Percentiles rank a stretch among this genome's conserved stretches.
Evolutionary conservation across 2,329 filamentous ascomycete genomes (phyloP).

Genomic region (Calonectria hongkongensis): DNA sequence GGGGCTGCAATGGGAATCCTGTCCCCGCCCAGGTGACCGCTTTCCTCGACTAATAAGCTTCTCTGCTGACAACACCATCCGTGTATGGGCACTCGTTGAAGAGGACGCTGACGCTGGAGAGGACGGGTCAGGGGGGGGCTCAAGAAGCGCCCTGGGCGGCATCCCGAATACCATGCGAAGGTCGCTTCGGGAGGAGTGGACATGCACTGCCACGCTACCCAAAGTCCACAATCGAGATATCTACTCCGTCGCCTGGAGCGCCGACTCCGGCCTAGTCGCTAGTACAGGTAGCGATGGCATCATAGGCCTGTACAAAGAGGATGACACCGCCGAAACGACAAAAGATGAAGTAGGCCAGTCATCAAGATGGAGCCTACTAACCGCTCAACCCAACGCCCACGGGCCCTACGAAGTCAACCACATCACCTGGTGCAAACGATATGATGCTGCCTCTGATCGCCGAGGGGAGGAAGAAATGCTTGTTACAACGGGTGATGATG

Average conservation of each 20-base stretch:
- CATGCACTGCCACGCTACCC: conserved; percentile 85
- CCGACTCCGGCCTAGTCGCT: conserved; percentile 84
- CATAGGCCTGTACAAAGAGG: conserved; percentile 86
- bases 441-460: conserved; percentile 77
- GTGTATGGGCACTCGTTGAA: conserved; percentile 84
- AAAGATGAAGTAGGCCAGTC: conserved; percentile 34
- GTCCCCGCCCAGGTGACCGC: conserved; percentile 59
- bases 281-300: conserved; percentile 92
- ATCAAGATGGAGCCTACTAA: conserved; percentile 83
- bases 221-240: conserved; percentile 85
- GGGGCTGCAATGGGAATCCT: conserved; percentile 84
- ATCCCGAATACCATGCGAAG: conserved; percentile 94
- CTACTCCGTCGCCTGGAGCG: conserved; percentile 91
- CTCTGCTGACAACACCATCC: conserved; percentile 87
- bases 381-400: conserved; percentile 83
- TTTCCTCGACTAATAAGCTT: conserved; percentile 84
- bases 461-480: conserved; percentile 85
- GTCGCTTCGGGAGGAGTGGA: conserved; percentile 87
- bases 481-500: conserved; percentile 94
- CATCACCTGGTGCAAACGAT: conserved; percentile 88
- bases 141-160: conserved; percentile 69
- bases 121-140: conserved; percentile 52
- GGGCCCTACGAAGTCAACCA: conserved; percentile 97
- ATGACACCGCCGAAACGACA: conserved; percentile 40
- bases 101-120: conserved; percentile 67